Evolutionary conservation across 2,329 filamentous ascomycete genomes (phyloP).

Genomic region (Plenodomus tracheiphilus): DNA sequence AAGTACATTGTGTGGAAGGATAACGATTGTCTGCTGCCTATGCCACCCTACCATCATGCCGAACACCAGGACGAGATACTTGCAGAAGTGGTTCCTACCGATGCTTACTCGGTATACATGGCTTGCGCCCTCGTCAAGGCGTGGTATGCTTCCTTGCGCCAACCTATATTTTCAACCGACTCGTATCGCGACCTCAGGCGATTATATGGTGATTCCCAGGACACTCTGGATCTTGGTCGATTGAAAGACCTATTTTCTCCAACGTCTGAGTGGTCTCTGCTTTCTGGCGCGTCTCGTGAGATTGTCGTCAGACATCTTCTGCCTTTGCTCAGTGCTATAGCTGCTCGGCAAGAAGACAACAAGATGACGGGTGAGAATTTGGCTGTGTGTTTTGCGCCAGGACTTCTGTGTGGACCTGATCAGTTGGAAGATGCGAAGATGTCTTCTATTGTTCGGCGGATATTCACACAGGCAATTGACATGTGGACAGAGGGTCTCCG

Average conservation of each 20-base stretch:
- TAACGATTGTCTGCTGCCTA: constrained; percentile 37
- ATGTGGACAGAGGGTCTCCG: constrained; percentile 51
- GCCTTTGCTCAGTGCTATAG: constrained; percentile 54
- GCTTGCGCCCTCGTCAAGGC: constrained; percentile 59
- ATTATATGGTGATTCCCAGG: constrained; percentile 46
- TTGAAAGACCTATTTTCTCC: constrained; percentile 53
- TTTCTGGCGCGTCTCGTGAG: constrained; percentile 51
- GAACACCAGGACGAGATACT: constrained; percentile 48
- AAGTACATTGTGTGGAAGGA: constrained; percentile 59
- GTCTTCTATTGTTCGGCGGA: constrained; percentile 54
- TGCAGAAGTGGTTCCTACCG: constrained; percentile 51
- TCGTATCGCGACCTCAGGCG: constrained; percentile 53
- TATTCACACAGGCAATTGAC: constrained; percentile 54
- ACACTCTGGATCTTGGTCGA: constrained; percentile 46
- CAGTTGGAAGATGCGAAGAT: constrained; percentile 60
- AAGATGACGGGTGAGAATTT: constrained; percentile 60
- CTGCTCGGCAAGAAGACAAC: constrained; percentile 52
- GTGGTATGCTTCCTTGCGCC: constrained; percentile 58
- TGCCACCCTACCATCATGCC: constrained; percentile 36
- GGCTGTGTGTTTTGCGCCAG: constrained; percentile 58
- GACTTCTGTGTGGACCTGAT: constrained; percentile 56
- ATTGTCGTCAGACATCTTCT: constrained; percentile 56
- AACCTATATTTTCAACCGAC: constrained; percentile 55
- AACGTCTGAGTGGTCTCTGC: constrained; percentile 50
- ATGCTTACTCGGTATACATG: constrained; percentile 58